Conservation (phyloP, 139 green algal species). For the Deuterostichococcus epilithicus region DNA sequence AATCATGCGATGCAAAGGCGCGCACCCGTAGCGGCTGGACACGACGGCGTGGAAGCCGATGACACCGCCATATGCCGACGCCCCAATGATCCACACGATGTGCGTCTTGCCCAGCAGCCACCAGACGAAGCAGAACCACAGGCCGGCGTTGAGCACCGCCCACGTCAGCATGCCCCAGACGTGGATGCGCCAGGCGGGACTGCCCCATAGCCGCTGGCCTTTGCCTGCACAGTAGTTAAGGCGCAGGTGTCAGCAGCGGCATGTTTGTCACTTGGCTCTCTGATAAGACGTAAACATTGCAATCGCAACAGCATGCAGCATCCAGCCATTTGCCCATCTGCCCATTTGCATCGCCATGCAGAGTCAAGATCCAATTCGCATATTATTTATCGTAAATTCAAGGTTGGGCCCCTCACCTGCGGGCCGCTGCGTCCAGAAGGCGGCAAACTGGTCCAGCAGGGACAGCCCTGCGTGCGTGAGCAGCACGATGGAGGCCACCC, state of each 20-base stretch:
- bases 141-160: conserved; percentile 33
- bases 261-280: too few relatives aligned
- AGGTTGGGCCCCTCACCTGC: neutral
- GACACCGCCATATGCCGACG: conserved; percentile 28
- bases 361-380: too few relatives aligned
- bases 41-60: conserved; percentile 31
- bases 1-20: neutral
- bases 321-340: too few relatives aligned
- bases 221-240: conserved; percentile 7
- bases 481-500: conserved; percentile 19
- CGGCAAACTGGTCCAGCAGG: conserved; percentile 32
- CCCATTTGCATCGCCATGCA: too few relatives aligned
- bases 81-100: conserved; percentile 30
- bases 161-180: conserved; percentile 32
- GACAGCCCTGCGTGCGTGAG: conserved; percentile 28
- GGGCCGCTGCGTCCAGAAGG: conserved; percentile 33
- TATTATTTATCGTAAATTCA: too few relatives aligned
- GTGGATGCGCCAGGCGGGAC: conserved; percentile 34
- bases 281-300: too few relatives aligned
- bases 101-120: conserved; percentile 10
- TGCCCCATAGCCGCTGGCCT: conserved; percentile 22
- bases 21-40: conserved; percentile 25
- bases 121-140: conserved; percentile 26
- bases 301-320: too few relatives aligned
- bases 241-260: neutral